Percentiles rank a stretch among this genome's conserved stretches.
Conservation (phyloP, 1,284 basidiomycete species). For the Naganishia sp. region DNA sequence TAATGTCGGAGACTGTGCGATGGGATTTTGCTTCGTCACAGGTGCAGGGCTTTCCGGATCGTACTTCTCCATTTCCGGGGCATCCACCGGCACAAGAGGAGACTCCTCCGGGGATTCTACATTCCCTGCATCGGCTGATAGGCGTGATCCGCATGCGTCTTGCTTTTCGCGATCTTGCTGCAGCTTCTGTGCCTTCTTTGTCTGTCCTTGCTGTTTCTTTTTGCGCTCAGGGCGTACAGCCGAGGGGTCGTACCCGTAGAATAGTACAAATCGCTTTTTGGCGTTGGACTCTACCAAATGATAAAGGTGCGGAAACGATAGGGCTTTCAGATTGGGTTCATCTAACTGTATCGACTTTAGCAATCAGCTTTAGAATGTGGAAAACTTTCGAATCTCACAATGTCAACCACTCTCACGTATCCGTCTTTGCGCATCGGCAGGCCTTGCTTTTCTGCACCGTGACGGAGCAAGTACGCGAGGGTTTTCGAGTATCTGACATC, state of each 20-base stretch:
- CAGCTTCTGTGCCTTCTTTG: conserved; percentile 30
- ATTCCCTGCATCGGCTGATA: background rate
- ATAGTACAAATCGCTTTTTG: conserved; percentile 75
- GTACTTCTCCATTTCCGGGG: conserved; percentile 30
- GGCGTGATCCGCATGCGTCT: conserved; percentile 27
- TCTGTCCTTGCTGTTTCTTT: conserved; percentile 35
- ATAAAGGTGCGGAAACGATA: conserved; percentile 65
- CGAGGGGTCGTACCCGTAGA: conserved; percentile 60
- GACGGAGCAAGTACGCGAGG: conserved; percentile 78
- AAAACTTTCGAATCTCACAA: conserved; percentile 57
- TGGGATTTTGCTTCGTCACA: background rate
- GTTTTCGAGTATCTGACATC: conserved; percentile 68
- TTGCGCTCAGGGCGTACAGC: conserved; percentile 38
- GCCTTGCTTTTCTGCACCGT: conserved; percentile 75
- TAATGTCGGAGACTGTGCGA: conserved; percentile 6
- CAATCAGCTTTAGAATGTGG: too few relatives aligned
- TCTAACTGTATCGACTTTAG: conserved; percentile 54
- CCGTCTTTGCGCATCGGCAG: conserved; percentile 76
- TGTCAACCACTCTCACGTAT: conserved; percentile 69
- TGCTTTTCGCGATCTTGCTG: conserved; percentile 19
- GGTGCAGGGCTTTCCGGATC: background rate
- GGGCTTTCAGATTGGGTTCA: conserved; percentile 59
- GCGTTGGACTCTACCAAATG: conserved; percentile 71
- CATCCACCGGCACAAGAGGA: conserved; percentile 28
- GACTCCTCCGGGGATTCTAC: conserved; percentile 17